Conservation (phyloP, 768 basidiomycete species). For the Calocybe gangraenosa region DNA sequence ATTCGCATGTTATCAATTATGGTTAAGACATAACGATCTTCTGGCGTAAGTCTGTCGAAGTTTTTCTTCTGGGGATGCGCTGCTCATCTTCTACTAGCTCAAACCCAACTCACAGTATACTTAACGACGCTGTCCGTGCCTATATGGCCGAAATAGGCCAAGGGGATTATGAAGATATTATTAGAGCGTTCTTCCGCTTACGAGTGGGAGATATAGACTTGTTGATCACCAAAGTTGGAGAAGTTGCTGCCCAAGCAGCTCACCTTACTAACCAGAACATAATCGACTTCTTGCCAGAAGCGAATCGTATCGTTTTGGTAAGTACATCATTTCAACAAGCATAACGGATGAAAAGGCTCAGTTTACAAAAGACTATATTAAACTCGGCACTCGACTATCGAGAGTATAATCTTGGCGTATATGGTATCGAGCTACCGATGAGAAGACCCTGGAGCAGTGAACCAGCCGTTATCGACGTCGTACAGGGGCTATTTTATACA, state of each 20-base stretch:
- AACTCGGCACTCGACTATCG: constrained; percentile 75
- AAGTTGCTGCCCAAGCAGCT: constrained; percentile 39
- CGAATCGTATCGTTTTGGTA: constrained; percentile 68
- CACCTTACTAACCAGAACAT: constrained; percentile 42
- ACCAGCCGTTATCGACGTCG: constrained; percentile 59
- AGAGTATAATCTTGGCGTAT: constrained; percentile 63
- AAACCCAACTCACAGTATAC: constrained; percentile 53
- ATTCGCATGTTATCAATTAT: constrained; percentile 75
- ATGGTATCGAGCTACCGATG: constrained; percentile 72
- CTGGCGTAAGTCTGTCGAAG: constrained; percentile 38
- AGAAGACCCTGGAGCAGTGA: constrained; percentile 83
- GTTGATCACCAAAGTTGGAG: constrained; percentile 58
- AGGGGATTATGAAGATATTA: constrained; percentile 64
- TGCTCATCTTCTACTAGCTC: constrained; percentile 30
- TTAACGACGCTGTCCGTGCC: constrained; percentile 65
- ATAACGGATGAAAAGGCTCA: neutral
- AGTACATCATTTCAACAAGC: constrained; percentile 20
- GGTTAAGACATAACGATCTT: constrained; percentile 70
- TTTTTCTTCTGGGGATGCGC: neutral
- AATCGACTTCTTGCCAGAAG: constrained; percentile 52
- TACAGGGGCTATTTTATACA: constrained; percentile 67
- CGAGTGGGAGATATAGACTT: constrained; percentile 62
- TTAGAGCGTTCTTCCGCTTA: constrained; percentile 81
- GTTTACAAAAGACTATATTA: constrained; percentile 74
- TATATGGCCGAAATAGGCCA: constrained; percentile 63